phyloP scores from a whole-genome alignment of 2,329 filamentous ascomycete genomes.

The Didymella keratinophila region DNA sequence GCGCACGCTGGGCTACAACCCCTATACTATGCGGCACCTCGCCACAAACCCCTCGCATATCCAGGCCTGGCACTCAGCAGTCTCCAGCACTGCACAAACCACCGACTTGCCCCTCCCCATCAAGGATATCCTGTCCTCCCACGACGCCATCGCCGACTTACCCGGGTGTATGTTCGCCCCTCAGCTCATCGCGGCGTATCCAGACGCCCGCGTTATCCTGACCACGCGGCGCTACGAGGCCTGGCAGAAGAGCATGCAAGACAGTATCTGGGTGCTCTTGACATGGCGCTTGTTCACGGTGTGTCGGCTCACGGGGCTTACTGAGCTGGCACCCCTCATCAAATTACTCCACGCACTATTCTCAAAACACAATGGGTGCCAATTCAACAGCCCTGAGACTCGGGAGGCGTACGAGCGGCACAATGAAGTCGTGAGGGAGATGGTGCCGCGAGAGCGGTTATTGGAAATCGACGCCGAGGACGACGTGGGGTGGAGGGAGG shows the following conservation, averaged over 20 bases:
- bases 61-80: conserved; percentile 42
- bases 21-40: conserved; percentile 36
- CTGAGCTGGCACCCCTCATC: conserved; percentile 36
- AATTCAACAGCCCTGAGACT: conserved; percentile 31
- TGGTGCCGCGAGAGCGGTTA: conserved; percentile 32
- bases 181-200: conserved; percentile 43
- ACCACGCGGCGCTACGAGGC: conserved; percentile 39
- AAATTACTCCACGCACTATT: conserved; percentile 35
- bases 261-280: conserved; percentile 37
- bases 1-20: conserved; percentile 55
- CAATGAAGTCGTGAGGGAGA: conserved; percentile 33
- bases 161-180: conserved; percentile 40
- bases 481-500: conserved; percentile 32
- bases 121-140: conserved; percentile 55
- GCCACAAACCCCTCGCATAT: conserved; percentile 32
- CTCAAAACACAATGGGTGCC: conserved; percentile 34
- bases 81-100: conserved; percentile 32
- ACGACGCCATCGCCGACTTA: conserved; percentile 48
- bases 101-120: conserved; percentile 35
- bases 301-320: conserved; percentile 30
- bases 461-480: conserved; percentile 39
- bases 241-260: conserved; percentile 40
- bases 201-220: conserved; percentile 45
- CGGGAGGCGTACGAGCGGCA: conserved; percentile 36
- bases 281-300: conserved; percentile 33